These are phyloP conservation scores for Lactifluus pinguis DNA, from an alignment of 768 basidiomycete species.

Conservation along the genomic window DNA sequence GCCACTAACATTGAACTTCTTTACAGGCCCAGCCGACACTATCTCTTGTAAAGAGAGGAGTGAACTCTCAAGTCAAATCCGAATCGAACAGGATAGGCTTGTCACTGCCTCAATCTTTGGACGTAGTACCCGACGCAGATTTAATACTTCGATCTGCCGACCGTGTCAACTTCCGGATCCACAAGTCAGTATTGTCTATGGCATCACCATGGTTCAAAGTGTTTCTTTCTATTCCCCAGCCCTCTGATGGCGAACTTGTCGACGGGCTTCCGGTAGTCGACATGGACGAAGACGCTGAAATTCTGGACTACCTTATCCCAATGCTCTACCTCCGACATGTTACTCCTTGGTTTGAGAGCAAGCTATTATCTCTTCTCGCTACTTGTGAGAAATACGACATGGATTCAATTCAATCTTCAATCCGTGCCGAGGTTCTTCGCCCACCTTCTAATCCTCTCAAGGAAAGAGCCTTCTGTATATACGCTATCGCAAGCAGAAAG, in stretches of 20 bases:
- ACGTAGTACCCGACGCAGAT: neutral
- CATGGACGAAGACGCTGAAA: neutral
- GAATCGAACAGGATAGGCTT: neutral
- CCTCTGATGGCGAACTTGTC: neutral
- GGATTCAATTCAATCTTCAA: neutral
- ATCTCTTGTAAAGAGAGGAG: neutral
- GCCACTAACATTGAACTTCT: neutral
- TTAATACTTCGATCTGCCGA: constrained; percentile 3
- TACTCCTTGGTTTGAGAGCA: neutral
- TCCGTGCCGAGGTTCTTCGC: neutral
- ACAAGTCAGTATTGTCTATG: neutral
- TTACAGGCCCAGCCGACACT: neutral
- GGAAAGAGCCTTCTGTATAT: constrained; percentile 3
- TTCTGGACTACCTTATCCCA: neutral
- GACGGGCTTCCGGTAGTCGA: neutral
- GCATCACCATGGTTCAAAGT: constrained; percentile 5
- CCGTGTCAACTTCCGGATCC: neutral
- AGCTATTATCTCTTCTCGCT: constrained; percentile 4
- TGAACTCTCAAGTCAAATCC: neutral
- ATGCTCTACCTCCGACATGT: neutral
- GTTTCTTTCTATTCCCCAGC: neutral
- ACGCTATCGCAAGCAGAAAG: constrained; percentile 10
- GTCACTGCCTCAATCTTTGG: neutral
- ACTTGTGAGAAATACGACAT: constrained; percentile 22
- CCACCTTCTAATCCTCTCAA: neutral